Percentiles rank a stretch among this genome's conserved stretches.
Conservation (phyloP, 257 asterid genomes). For the Jacaranda mimosifolia region DNA sequence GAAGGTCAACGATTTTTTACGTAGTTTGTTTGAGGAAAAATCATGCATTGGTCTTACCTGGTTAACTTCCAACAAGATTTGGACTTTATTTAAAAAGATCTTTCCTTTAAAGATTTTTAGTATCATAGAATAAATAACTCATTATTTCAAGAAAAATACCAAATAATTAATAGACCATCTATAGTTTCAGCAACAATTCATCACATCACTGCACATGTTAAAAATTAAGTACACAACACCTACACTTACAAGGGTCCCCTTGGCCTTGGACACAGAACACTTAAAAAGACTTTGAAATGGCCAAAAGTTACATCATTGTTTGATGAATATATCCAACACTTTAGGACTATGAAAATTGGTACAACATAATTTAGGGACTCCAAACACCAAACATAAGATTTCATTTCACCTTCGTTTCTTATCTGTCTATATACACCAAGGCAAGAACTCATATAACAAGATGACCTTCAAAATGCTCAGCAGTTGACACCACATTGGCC, state of each 20-base stretch:
- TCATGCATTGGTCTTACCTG: no score
- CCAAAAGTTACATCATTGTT: constrained; percentile 26
- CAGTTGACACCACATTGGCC: constrained; percentile 89
- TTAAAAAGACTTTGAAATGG: constrained; percentile 25
- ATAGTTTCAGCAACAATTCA: constrained; percentile 12
- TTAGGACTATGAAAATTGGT: constrained; percentile 1
- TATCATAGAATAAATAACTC: no score
- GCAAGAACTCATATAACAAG: no score
- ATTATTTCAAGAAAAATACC: no score
- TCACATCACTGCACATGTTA: constrained; percentile 13
- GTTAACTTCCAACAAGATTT: no score
- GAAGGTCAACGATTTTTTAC: background rate
- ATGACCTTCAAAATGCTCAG: constrained; percentile 32
- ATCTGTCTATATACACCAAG: constrained; percentile 41
- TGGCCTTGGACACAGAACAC: background rate
- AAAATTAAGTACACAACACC: background rate
- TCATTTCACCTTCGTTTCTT: constrained; percentile 24
- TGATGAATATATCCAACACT: constrained; percentile 28
- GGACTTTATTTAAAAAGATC: no score
- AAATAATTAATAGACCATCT: background rate
- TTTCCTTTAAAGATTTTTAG: no score
- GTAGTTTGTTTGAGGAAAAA: no score
- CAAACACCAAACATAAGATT: constrained; percentile 1
- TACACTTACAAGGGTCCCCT: background rate
- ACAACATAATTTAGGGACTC: constrained; percentile 15